Percentiles rank a stretch among this genome's conserved stretches.
Evolutionary conservation across 106 monocot species (phyloP).

Genomic region (Dendrobium nobile): DNA sequence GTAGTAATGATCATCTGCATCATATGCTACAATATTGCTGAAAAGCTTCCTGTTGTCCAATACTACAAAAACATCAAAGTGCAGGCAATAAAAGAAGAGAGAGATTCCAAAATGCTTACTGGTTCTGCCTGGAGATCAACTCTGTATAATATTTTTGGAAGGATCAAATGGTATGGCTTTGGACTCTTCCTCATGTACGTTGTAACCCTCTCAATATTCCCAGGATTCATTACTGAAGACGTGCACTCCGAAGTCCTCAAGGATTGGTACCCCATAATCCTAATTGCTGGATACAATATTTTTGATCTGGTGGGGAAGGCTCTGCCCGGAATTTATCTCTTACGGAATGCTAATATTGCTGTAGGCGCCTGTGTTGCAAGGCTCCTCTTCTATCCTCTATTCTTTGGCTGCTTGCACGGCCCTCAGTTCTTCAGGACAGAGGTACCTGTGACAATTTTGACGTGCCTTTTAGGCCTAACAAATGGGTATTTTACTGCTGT

Average conservation of each 20-base stretch:
- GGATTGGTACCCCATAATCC: conserved; percentile 54
- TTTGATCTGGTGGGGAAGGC: conserved; percentile 48
- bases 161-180: conserved; percentile 41
- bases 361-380: conserved; percentile 26
- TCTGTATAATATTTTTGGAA: conserved; percentile 28
- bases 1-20: conserved; percentile 40
- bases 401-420: conserved; percentile 40
- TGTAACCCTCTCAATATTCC: conserved; percentile 51
- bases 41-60: conserved; percentile 35
- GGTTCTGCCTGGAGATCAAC: conserved; percentile 35
- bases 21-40: conserved; percentile 40
- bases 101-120: conserved; percentile 2
- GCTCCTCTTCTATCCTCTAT: conserved; percentile 51
- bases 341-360: conserved; percentile 26
- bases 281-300: conserved; percentile 45
- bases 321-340: conserved; percentile 34
- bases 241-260: conserved; percentile 44
- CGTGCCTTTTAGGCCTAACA: conserved; percentile 49
- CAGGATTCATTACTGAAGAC: conserved; percentile 55
- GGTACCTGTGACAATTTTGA: conserved; percentile 36
- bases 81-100: conserved; percentile 34
- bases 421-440: conserved; percentile 42
- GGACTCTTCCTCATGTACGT: conserved; percentile 39
- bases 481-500: conserved; percentile 51
- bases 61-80: conserved; percentile 37